A percentile compares a stretch with the other conserved stretches of the same genome.
Evolutionary conservation across 1,139 yeast genomes (phyloP).

Genomic region (Tardiomyces depauwii): DNA sequence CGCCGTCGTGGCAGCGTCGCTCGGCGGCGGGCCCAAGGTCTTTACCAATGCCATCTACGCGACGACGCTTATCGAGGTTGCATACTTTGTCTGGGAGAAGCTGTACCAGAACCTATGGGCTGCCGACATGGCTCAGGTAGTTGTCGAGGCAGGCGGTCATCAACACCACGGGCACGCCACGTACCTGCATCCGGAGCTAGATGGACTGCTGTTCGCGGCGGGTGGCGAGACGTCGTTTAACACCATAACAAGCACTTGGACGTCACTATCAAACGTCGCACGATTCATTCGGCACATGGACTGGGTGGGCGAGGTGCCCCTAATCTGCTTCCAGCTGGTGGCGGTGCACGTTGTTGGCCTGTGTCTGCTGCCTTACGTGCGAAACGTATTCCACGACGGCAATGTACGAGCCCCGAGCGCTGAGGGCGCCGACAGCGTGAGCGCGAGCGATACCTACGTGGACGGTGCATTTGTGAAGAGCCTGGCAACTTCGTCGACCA

Average conservation of each 20-base stretch:
- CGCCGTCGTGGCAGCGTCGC: slow-evolving; percentile 24
- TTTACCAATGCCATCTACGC: slow-evolving; percentile 24
- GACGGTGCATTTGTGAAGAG: neutral
- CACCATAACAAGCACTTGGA: slow-evolving; percentile 15
- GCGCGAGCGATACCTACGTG: neutral
- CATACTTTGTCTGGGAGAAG: slow-evolving; percentile 14
- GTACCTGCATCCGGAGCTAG: slow-evolving; percentile 1
- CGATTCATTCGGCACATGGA: slow-evolving; percentile 16
- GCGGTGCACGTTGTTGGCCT: slow-evolving; percentile 21
- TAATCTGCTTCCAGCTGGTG: slow-evolving; percentile 16
- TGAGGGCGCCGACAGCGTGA: neutral
- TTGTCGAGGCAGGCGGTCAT: neutral
- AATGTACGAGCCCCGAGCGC: neutral
- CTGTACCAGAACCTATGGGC: slow-evolving; percentile 6
- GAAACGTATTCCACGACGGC: slow-evolving; percentile 11
- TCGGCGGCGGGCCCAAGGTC: slow-evolving; percentile 24
- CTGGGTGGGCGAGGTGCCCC: slow-evolving; percentile 21
- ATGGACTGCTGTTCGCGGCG: neutral
- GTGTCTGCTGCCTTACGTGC: slow-evolving; percentile 18
- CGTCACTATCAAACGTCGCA: slow-evolving; percentile 12
- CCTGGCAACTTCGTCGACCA: neutral
- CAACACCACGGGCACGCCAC: neutral
- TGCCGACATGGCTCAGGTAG: neutral
- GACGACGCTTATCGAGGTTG: slow-evolving; percentile 19
- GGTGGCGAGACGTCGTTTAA: slow-evolving; percentile 9